These are phyloP conservation scores for Xenoacremonium recifei DNA, from an alignment of 2,329 filamentous ascomycete genomes.

Conservation along the genomic window DNA sequence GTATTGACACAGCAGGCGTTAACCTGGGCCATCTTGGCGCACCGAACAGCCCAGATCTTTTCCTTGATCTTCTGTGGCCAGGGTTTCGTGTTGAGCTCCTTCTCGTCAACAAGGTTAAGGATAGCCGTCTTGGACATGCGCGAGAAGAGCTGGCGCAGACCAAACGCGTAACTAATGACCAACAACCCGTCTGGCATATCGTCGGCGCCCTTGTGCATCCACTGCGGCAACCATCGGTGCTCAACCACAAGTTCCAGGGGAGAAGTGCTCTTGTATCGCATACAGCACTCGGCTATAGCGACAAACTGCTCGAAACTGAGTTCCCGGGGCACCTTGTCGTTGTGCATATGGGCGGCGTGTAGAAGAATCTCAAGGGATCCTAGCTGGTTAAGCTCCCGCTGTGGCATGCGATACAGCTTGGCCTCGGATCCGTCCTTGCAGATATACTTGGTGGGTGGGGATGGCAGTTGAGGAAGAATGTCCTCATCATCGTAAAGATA, in stretches of 20 bases:
- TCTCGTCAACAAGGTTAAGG: conserved; percentile 42
- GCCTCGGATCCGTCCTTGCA: conserved; percentile 44
- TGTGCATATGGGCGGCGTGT: conserved; percentile 52
- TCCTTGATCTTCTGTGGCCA: conserved; percentile 49
- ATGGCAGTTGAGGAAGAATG: conserved; percentile 33
- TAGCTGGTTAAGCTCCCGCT: conserved; percentile 43
- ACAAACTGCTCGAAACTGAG: conserved; percentile 50
- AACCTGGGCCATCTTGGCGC: conserved; percentile 51
- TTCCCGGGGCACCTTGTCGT: conserved; percentile 43
- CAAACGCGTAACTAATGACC: conserved; percentile 53
- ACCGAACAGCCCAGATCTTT: conserved; percentile 47
- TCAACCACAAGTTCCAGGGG: conserved; percentile 51
- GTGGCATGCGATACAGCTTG: conserved; percentile 52
- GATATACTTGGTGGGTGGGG: conserved; percentile 33
- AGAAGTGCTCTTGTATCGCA: conserved; percentile 50
- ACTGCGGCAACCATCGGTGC: conserved; percentile 50
- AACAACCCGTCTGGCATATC: conserved; percentile 49
- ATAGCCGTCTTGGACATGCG: conserved; percentile 49
- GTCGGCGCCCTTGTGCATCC: conserved; percentile 47
- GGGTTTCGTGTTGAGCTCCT: conserved; percentile 39
- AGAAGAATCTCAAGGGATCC: conserved; percentile 45
- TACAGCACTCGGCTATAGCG: conserved; percentile 49
- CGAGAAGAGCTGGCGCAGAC: conserved; percentile 46
- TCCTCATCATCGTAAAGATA: conserved; percentile 37
- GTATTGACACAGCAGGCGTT: conserved; percentile 42